A percentile compares a stretch with the other conserved stretches of the same genome.
Conservation (phyloP, 768 basidiomycete species). For the Neoboletus subvelutipes region DNA sequence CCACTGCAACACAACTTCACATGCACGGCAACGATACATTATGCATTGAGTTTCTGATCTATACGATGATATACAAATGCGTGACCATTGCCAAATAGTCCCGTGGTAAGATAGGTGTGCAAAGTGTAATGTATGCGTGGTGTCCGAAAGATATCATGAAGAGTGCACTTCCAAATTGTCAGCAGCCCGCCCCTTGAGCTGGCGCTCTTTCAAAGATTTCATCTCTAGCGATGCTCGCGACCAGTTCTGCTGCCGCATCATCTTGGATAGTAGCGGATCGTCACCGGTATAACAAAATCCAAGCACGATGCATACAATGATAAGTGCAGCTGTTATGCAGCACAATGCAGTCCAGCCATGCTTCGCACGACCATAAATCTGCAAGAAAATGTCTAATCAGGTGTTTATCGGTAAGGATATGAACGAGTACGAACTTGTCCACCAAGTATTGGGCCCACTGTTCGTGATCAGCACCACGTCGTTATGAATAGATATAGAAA, state of each 20-base stretch:
- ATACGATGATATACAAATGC: constrained; percentile 16
- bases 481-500: background rate
- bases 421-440: constrained; percentile 50
- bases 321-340: constrained; percentile 44
- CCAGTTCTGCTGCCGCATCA: constrained; percentile 23
- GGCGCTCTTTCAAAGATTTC: constrained; percentile 5
- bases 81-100: constrained; percentile 10
- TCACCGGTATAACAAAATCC: constrained; percentile 51
- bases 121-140: background rate
- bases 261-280: constrained; percentile 37
- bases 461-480: constrained; percentile 2
- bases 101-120: constrained; percentile 1
- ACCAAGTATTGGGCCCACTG: constrained; percentile 70
- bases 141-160: constrained; percentile 10
- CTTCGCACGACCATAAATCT: constrained; percentile 59
- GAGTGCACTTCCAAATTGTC: background rate
- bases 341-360: constrained; percentile 64
- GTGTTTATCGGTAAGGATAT: background rate
- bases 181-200: background rate
- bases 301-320: constrained; percentile 39
- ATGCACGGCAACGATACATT: constrained; percentile 8
- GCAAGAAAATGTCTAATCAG: constrained; percentile 2
- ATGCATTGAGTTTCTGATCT: constrained; percentile 3
- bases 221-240: constrained; percentile 10
- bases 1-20: background rate